phyloP scores from a whole-genome alignment of 176 grass and related monocot genomes.

The Leersia perrieri region DNA sequence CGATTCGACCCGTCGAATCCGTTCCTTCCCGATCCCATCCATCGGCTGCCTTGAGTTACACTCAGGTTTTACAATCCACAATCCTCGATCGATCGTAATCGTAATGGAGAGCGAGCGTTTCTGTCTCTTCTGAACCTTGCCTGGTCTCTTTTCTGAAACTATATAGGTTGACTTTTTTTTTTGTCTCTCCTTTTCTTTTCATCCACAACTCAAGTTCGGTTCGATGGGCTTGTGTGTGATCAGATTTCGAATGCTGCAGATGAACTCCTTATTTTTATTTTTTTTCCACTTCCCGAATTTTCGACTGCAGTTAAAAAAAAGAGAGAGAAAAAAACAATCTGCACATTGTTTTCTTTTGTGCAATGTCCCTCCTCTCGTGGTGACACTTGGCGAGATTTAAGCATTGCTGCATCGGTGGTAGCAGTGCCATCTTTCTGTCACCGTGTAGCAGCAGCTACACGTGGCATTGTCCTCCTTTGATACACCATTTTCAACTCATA shows the following conservation, averaged over 20 bases:
- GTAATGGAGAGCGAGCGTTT: too few relatives aligned
- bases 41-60: too few relatives aligned
- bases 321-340: background rate
- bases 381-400: constrained; percentile 21
- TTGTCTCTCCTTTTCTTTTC: too few relatives aligned
- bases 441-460: background rate
- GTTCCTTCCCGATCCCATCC: too few relatives aligned
- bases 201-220: too few relatives aligned
- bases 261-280: background rate
- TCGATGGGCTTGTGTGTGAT: background rate
- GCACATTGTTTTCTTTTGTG: background rate
- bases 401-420: background rate
- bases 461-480: background rate
- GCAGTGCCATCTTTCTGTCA: background rate
- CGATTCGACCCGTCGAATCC: too few relatives aligned
- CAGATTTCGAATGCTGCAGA: background rate
- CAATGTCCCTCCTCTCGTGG: too few relatives aligned
- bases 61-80: too few relatives aligned
- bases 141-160: background rate
- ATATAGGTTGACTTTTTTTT: background rate
- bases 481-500: background rate
- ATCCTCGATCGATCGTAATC: too few relatives aligned
- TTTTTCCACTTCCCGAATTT: background rate
- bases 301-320: too few relatives aligned
- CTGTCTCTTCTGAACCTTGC: background rate